Evolutionary conservation across 2,329 filamentous ascomycete species (phyloP), one percentile per base, ranked within the genome.

Genomic region (Coniochaeta sp.): DNA sequence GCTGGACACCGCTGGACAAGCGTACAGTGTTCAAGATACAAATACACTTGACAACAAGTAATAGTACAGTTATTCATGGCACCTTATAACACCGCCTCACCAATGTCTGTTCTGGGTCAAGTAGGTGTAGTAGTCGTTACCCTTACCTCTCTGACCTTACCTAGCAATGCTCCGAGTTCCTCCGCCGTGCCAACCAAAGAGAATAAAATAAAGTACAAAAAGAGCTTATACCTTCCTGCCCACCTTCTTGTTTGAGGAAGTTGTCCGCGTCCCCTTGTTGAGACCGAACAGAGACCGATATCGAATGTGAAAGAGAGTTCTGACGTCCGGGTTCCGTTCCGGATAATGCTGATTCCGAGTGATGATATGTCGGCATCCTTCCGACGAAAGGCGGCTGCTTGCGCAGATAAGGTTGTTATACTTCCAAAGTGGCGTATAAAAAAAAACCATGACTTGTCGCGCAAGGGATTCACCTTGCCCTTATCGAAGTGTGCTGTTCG

Each of bases 71-170:
- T n/a, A n/a, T 24, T 42, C 38, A 24, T 24, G 20, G 5, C 20
- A 18, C 14, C 38, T 6, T 26, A 12, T n/a, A 13, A 42, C 2
- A 22, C 10, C 20, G 12, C 38, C 38, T 24, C 13, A n/a, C n/a
- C n/a, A n/a, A n/a, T n/a, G n/a, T n/a, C 5, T 13, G 18, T 26
- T 26, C 45, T 48, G 28, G 45, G 45, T 48, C 45, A 48, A n/a
- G 45, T 28, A 26, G 45, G 28, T 26, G 12, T 48, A n/a, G n/a
- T n/a, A 18, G 9, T 48, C 14, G 30, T 20, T 48, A 48, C 28
- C 45, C 45, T 48, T 48, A 48, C 45, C 45, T 48, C 33, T 38
- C 45, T 31, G 45, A 48, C 45, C 45, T 48, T 48, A 48, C 45
- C 45, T 48, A 48, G 45, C 45, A 48, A 4, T 31, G 26, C 18